A percentile compares a stretch with the other conserved stretches of the same genome.
Evolutionary conservation across 1,284 basidiomycete species (phyloP).

Genomic region (Omphalotus olearius): DNA sequence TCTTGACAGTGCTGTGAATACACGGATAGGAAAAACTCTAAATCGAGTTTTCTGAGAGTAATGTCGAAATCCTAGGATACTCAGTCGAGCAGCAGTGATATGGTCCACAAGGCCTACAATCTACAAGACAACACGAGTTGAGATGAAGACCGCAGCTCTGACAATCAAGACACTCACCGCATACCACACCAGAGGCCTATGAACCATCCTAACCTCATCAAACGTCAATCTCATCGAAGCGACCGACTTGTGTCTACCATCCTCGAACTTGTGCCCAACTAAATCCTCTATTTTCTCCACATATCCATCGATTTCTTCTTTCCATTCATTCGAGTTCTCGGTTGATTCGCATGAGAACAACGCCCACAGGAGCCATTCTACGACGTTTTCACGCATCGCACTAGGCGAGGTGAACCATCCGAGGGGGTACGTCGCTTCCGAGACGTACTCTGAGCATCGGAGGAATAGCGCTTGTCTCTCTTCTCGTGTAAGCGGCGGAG

Average conservation of each 20-base stretch:
- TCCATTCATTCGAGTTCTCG: constrained; percentile 44
- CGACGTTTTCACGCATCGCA: constrained; percentile 43
- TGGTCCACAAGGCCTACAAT: constrained; percentile 50
- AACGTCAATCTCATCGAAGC: constrained; percentile 49
- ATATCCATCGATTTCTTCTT: constrained; percentile 45
- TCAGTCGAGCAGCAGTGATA: constrained; percentile 35
- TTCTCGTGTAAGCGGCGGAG: constrained; percentile 31
- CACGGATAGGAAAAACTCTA: constrained; percentile 50
- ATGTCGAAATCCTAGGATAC: constrained; percentile 47
- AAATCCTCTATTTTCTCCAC: constrained; percentile 32
- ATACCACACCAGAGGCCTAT: constrained; percentile 64
- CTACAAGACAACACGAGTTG: constrained; percentile 30
- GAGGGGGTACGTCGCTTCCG: constrained; percentile 28
- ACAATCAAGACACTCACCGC: constrained; percentile 32
- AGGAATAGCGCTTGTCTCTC: constrained; percentile 46
- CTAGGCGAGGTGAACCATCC: constrained; percentile 50
- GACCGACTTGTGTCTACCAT: constrained; percentile 31
- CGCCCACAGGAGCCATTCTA: constrained; percentile 66
- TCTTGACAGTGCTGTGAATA: constrained; percentile 39
- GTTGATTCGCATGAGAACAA: constrained; percentile 41
- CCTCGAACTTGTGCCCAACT: constrained; percentile 34
- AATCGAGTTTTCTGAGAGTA: constrained; percentile 37
- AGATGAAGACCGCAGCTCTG: not conserved
- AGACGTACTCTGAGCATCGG: constrained; percentile 35
- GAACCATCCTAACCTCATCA: constrained; percentile 48